These are phyloP conservation scores for Candida corydali DNA, from an alignment of 805 yeast genomes.

Conservation along the genomic window DNA sequence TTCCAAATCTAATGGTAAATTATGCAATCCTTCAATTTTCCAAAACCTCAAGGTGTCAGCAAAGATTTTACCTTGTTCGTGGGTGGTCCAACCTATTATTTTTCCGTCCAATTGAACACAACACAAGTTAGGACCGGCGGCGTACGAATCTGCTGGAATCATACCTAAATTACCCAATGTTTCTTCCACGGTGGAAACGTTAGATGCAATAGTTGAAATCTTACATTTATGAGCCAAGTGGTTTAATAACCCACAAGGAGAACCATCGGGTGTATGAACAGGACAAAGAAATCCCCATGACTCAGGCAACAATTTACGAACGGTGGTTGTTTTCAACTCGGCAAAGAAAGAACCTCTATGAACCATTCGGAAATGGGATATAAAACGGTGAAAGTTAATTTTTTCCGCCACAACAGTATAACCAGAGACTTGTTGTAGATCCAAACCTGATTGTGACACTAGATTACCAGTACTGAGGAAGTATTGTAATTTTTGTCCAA, in stretches of 20 bases:
- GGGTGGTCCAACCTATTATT: slow-evolving; percentile 92
- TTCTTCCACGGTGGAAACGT: slow-evolving; percentile 67
- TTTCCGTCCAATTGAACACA: slow-evolving; percentile 93
- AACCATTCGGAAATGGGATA: slow-evolving; percentile 99
- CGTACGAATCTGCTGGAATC: slow-evolving; percentile 69
- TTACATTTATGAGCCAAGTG: slow-evolving; percentile 95
- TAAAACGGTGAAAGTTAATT: slow-evolving; percentile 93
- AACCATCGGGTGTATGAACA: slow-evolving; percentile 99
- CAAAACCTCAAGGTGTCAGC: slow-evolving; percentile 89
- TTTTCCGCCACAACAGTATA: slow-evolving; percentile 98
- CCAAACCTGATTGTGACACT: slow-evolving; percentile 95
- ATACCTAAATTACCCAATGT: slow-evolving; percentile 74
- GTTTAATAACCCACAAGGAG: slow-evolving; percentile 96
- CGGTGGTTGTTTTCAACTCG: slow-evolving; percentile 94
- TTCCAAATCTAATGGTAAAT: slow-evolving; percentile 84
- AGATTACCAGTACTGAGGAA: slow-evolving; percentile 95
- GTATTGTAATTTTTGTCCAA: slow-evolving; percentile 91
- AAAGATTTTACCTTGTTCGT: slow-evolving; percentile 77
- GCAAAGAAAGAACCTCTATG: slow-evolving; percentile 99
- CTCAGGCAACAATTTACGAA: slow-evolving; percentile 92
- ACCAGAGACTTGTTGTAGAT: slow-evolving; percentile 96
- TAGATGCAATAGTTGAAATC: slow-evolving; percentile 72
- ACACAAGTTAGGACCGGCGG: slow-evolving; percentile 84
- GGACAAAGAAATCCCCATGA: slow-evolving; percentile 99
- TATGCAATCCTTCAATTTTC: slow-evolving; percentile 80